Percentiles rank a stretch among this genome's conserved stretches.
These are phyloP conservation scores for Alternaria conjuncta DNA, from an alignment of 2,329 filamentous ascomycete genomes.

Conservation along the genomic window DNA sequence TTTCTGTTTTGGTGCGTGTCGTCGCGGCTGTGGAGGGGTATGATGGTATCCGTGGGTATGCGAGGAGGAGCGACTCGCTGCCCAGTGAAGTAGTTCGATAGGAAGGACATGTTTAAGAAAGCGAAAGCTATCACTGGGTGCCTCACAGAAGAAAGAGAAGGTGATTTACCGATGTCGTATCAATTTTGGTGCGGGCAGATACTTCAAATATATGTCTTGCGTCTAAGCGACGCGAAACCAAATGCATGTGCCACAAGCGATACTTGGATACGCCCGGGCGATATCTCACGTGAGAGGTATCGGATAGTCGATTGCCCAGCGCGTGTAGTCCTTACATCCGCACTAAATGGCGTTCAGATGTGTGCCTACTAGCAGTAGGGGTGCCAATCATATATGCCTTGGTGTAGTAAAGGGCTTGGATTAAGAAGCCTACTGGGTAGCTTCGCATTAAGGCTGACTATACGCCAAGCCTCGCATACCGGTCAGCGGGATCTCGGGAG, in stretches of 20 bases:
- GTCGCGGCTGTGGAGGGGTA: conserved; percentile 24
- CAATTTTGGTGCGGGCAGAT: background rate
- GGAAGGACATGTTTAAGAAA: conserved; percentile 6
- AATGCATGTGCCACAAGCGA: background rate
- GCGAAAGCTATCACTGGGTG: background rate
- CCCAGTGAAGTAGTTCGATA: conserved; percentile 9
- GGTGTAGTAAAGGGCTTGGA: background rate
- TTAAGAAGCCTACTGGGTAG: background rate
- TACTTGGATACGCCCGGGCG: background rate
- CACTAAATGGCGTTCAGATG: background rate
- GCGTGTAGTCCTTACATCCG: background rate
- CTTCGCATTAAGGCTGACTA: background rate
- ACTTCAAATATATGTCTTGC: background rate
- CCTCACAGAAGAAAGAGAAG: background rate
- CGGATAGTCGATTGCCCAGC: background rate
- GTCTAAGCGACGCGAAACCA: background rate
- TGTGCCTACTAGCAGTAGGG: background rate
- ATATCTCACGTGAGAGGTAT: background rate
- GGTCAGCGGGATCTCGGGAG: background rate
- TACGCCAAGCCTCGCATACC: background rate
- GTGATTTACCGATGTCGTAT: background rate
- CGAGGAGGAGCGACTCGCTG: conserved; percentile 14
- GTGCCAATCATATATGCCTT: background rate
- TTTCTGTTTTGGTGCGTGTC: conserved; percentile 13
- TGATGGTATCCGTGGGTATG: conserved; percentile 28